Conservation (phyloP, 768 basidiomycete species). For the Suillus luteus region DNA sequence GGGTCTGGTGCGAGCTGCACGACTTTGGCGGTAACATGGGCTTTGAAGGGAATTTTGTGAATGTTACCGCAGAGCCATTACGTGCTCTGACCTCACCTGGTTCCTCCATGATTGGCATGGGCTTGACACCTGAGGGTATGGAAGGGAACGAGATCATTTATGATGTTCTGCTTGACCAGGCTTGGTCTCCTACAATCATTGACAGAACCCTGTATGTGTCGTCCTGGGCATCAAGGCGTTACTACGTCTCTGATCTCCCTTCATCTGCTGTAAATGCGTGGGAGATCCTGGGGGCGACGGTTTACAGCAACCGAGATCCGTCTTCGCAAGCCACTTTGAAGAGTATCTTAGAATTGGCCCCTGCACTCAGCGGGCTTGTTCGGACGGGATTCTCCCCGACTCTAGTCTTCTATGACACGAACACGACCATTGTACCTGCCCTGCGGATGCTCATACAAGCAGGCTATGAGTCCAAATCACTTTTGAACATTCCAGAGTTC, state of each 20-base stretch:
- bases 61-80: constrained; percentile 35
- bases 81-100: constrained; percentile 32
- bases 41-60: constrained; percentile 39
- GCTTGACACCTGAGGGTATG: constrained; percentile 41
- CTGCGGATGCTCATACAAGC: constrained; percentile 63
- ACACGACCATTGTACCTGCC: constrained; percentile 70
- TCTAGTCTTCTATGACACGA: constrained; percentile 38
- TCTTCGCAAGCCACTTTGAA: constrained; percentile 37
- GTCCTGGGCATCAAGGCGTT: constrained; percentile 39
- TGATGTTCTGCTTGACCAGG: constrained; percentile 43
- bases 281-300: constrained; percentile 38
- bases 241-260: constrained; percentile 31
- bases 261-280: constrained; percentile 34
- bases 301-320: constrained; percentile 40
- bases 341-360: constrained; percentile 40
- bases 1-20: constrained; percentile 46
- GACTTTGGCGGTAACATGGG: constrained; percentile 42
- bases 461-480: constrained; percentile 17
- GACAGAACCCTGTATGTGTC: constrained; percentile 34
- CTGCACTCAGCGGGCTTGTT: constrained; percentile 35
- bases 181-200: constrained; percentile 39
- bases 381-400: constrained; percentile 37
- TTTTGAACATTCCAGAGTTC: constrained; percentile 36
- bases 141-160: constrained; percentile 49
- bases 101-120: constrained; percentile 41